Evolutionary conservation across 306 rosid species (phyloP).

Genomic region (Prunus mira): DNA sequence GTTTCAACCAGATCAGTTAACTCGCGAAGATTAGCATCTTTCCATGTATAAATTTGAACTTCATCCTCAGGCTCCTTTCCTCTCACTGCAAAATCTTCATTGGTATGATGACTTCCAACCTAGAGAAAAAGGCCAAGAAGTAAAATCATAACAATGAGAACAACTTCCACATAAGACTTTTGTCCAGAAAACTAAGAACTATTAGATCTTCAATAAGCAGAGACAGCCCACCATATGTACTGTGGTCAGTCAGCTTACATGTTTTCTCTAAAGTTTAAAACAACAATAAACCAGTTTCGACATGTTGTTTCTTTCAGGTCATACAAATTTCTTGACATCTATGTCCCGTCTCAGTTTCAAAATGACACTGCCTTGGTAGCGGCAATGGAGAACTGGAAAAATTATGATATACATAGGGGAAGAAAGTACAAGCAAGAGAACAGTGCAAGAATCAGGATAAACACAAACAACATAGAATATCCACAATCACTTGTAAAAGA

Average conservation of each 20-base stretch:
- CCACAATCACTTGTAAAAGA: not conserved
- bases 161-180: not conserved
- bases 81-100: constrained; percentile 77
- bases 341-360: not conserved
- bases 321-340: not conserved
- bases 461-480: not conserved
- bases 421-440: not conserved
- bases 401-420: not conserved
- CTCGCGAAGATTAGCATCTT: constrained; percentile 88
- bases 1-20: constrained; percentile 70
- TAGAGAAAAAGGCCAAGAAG: constrained; percentile 27
- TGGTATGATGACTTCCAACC: constrained; percentile 67
- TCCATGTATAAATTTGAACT: constrained; percentile 98
- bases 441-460: not conserved
- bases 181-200: not conserved
- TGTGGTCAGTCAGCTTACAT: not conserved
- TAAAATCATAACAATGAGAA: not conserved
- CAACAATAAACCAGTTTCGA: not conserved
- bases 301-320: not conserved
- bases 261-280: constrained; percentile 5
- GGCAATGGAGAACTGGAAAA: not conserved
- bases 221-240: not conserved
- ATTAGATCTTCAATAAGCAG: not conserved
- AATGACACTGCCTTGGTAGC: not conserved
- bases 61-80: constrained; percentile 95